Evolutionary conservation across 257 asterid species (phyloP).

Genomic region (Ligustrum vulgare): DNA sequence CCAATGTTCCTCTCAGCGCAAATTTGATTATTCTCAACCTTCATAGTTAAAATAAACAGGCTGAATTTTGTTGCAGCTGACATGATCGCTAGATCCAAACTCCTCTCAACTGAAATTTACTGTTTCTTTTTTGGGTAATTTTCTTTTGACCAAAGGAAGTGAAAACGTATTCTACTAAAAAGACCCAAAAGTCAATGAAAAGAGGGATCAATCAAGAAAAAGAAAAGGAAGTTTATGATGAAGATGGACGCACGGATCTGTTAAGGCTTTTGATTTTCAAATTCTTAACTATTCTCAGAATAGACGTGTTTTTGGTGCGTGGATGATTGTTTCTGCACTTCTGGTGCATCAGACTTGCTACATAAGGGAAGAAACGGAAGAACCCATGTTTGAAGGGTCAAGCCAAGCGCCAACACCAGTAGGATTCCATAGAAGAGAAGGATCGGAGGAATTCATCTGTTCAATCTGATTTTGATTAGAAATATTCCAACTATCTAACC

Average conservation of each 20-base stretch:
- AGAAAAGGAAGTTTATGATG: neutral
- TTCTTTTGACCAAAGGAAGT: neutral
- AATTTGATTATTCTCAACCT: conserved; percentile 37
- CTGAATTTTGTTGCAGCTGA: conserved; percentile 51
- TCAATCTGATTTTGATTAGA: conserved; percentile 28
- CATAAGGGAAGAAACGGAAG: conserved; percentile 52
- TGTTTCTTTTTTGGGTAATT: neutral
- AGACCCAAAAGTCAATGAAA: conserved; percentile 25
- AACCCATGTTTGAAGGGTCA: conserved; percentile 50
- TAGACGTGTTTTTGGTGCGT: neutral
- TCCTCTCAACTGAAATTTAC: conserved; percentile 26
- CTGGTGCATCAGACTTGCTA: conserved; percentile 1
- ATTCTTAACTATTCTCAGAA: too few species aligned
- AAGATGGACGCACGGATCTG: neutral
- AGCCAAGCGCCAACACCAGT: conserved; percentile 40
- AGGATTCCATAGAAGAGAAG: conserved; percentile 47
- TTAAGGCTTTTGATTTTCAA: neutral
- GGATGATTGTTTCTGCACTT: neutral
- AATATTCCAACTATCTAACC: conserved; percentile 24
- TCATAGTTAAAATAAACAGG: conserved; percentile 41
- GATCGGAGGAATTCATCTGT: conserved; percentile 33
- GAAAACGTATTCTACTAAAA: neutral
- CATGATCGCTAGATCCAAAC: conserved; percentile 80
- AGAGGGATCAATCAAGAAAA: conserved; percentile 7
- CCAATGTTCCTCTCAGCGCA: conserved; percentile 91